A percentile compares a stretch with the other conserved stretches of the same genome.
Conservation (phyloP, 805 yeast genomes). For the Ogataea wickerhamii region DNA sequence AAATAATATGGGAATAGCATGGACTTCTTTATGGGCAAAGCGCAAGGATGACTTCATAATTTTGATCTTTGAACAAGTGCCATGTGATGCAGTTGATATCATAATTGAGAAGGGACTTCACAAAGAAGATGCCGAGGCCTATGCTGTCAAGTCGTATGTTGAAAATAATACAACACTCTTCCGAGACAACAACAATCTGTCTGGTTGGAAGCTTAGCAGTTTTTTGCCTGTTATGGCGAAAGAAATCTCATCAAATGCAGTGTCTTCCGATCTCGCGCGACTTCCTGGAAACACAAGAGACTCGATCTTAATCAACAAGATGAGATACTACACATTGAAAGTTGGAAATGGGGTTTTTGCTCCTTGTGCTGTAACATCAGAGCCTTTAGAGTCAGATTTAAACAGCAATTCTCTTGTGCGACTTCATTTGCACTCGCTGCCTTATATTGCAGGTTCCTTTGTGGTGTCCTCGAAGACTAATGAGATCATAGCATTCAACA, state of each 20-base stretch:
- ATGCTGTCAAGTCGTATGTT: conserved; percentile 22
- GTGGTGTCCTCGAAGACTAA: conserved; percentile 53
- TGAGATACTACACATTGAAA: conserved; percentile 61
- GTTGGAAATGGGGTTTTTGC: conserved; percentile 42
- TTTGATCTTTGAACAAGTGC: conserved; percentile 85
- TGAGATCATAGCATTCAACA: conserved; percentile 67
- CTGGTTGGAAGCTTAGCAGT: conserved; percentile 12
- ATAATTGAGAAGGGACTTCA: conserved; percentile 39
- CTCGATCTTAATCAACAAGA: conserved; percentile 46
- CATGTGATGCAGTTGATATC: conserved; percentile 62
- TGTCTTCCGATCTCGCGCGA: conserved; percentile 7
- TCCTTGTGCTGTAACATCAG: conserved; percentile 74
- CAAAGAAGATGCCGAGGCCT: conserved; percentile 13
- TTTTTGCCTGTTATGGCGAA: conserved; percentile 24
- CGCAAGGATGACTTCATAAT: conserved; percentile 64
- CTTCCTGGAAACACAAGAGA: conserved; percentile 29
- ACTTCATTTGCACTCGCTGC: conserved; percentile 69
- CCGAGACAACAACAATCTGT: conserved; percentile 15
- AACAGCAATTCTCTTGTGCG: conserved; percentile 36
- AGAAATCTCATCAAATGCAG: conserved; percentile 9
- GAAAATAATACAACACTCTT: conserved; percentile 24
- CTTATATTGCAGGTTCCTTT: conserved; percentile 84
- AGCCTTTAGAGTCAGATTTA: conserved; percentile 48
- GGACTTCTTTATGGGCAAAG: conserved; percentile 93
- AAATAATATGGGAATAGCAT: conserved; percentile 60